Percentiles rank a stretch among this genome's conserved stretches.
phyloP scores from a whole-genome alignment of 345 rosid genomes.

The Psidium friedrichsthalianum region DNA sequence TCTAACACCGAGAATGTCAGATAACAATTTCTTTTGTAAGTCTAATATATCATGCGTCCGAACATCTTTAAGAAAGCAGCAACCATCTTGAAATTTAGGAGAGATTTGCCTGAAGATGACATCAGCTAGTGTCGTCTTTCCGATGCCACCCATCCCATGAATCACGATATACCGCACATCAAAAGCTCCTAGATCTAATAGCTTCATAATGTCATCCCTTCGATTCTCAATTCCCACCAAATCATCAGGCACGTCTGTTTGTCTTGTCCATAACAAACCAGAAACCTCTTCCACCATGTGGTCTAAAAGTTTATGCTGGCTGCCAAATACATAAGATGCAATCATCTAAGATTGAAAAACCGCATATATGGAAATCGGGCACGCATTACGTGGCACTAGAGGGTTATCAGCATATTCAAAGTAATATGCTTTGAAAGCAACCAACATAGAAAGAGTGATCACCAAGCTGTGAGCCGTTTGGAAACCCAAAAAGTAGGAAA shows the following conservation, averaged over 20 bases:
- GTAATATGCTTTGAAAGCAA: background rate
- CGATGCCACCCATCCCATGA: background rate
- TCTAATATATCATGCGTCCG: background rate
- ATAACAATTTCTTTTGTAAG: background rate
- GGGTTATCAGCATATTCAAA: background rate
- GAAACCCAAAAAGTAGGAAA: too few relatives aligned
- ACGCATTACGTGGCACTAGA: background rate
- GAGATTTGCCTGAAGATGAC: background rate
- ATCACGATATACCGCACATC: background rate
- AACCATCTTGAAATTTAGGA: background rate
- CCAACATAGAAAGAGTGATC: background rate
- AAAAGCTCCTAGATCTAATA: background rate
- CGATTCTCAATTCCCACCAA: background rate
- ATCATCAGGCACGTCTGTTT: background rate
- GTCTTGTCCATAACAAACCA: background rate
- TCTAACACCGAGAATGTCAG: fast-evolving
- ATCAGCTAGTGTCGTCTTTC: background rate
- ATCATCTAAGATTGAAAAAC: background rate
- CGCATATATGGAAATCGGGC: too few relatives aligned
- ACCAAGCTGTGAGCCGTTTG: background rate
- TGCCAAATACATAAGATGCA: background rate
- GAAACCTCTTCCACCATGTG: background rate
- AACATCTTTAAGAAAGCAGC: background rate
- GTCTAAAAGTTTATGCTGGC: background rate
- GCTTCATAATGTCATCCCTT: background rate